Base-by-base conservation (phyloP, 2,329 filamentous ascomycete species). In the Penicillium sp. region DNA sequence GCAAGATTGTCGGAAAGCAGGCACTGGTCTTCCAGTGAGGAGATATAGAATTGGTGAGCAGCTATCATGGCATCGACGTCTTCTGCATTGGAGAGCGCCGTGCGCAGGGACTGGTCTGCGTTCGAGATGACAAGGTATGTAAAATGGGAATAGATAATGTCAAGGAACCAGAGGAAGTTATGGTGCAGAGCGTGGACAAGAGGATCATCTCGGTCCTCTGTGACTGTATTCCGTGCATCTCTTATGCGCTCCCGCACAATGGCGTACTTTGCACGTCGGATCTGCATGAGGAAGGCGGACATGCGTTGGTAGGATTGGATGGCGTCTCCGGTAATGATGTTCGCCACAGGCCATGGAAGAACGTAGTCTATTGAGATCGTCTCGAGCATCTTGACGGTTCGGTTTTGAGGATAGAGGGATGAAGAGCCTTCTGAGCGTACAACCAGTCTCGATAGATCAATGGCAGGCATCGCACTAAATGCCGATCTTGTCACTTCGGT, bases 21-120 rank as follows among this genome's bases (percentile, higher is more conserved):
- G 8, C 86, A 81, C 53, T 88, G 82, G 26, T 82, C 78, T 46
- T 83, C 73, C 9, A 93, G 70, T 1, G 76, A 76, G 36, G 74
- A 75, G 36, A 86, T 71, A 58, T 85, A 91, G 0, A 67, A 63
- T 4, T 78, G 69, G 62, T 95, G 89, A 0, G 83, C 76, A 1
- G 69, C 69, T 22, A 89, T 82, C 87, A 96, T 94, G 22, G 78
- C 78, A 62, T 96, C 89, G 8, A 96, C 81, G 55, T 91, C 88
- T 22, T 77, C 74, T 0, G 87, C 81, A 5, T 72, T 69, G 11
- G 69, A 67, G 42, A 96, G 75, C 0, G 76, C 72, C 2, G 67
- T 63, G 5, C 71, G 70, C 71, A 96, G 78, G 24, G 74, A 71
- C 2, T 67, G 60, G 1, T 77, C 79, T 18, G 81, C 75, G 0